Evolutionary conservation across 805 yeast genomes (phyloP).

Genomic region (Yarrowia deformans): DNA sequence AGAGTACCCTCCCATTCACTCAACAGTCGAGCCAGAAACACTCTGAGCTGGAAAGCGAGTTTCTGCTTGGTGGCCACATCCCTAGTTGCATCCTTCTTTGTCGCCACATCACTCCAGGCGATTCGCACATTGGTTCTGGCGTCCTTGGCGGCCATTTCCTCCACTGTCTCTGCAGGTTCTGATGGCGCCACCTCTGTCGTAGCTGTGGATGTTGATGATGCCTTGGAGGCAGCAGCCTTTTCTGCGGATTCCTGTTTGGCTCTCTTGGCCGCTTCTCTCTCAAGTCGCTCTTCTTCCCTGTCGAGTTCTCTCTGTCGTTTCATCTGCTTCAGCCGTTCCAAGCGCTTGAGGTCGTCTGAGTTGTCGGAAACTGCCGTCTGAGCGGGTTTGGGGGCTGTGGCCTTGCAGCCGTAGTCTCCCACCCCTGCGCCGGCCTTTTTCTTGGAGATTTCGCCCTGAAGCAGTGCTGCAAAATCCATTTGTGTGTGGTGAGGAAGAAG

Average conservation of each 20-base stretch:
- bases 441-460: conserved; percentile 28
- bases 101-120: conserved; percentile 16
- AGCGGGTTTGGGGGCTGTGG: neutral
- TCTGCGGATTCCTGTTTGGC: neutral
- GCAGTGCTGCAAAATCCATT: conserved; percentile 37
- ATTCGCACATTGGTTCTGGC: conserved; percentile 23
- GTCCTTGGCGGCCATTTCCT: conserved; percentile 7
- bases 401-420: neutral
- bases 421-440: conserved; percentile 1
- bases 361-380: neutral
- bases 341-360: conserved; percentile 22
- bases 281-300: neutral
- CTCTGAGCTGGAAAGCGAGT: conserved; percentile 53
- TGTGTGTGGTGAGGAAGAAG: neutral
- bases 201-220: neutral
- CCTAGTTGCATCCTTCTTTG: conserved; percentile 13
- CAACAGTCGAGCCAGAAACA: conserved; percentile 57
- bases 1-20: conserved; percentile 51
- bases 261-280: conserved; percentile 17
- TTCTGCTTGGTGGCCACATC: neutral
- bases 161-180: neutral
- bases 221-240: neutral
- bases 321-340: conserved; percentile 43
- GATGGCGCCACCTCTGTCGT: neutral
- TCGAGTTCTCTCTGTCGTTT: conserved; percentile 41